phyloP scores from a whole-genome alignment of 345 rosid species.

The Euclidium syriacum region DNA sequence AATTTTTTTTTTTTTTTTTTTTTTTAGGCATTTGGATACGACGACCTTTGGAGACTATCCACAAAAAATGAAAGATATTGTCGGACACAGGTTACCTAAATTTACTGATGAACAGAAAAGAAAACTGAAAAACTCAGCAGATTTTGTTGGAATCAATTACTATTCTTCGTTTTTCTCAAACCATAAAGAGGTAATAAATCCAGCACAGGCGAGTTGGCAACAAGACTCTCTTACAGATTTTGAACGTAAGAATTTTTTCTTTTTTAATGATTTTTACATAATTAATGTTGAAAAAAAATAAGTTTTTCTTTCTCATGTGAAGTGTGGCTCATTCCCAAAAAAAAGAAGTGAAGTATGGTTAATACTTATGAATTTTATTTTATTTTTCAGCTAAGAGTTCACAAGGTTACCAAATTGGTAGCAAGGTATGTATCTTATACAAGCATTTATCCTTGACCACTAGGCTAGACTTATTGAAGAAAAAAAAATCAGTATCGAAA shows the following conservation, averaged over 20 bases:
- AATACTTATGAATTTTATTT: neutral
- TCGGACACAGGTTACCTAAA: slow-evolving; percentile 28
- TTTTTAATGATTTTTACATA: neutral
- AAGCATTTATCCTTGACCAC: too few relatives aligned
- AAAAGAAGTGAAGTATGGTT: too few relatives aligned
- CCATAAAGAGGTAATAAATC: neutral
- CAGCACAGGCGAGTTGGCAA: slow-evolving; percentile 12
- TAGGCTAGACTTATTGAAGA: too few relatives aligned
- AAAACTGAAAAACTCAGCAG: slow-evolving; percentile 26
- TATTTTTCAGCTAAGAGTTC: too few relatives aligned
- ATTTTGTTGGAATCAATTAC: too few relatives aligned
- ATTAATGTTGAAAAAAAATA: neutral
- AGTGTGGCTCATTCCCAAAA: too few relatives aligned
- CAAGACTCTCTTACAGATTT: slow-evolving; percentile 18
- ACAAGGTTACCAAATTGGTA: too few relatives aligned
- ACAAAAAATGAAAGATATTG: slow-evolving; percentile 19
- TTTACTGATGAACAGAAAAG: slow-evolving; percentile 23
- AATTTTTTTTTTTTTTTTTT: too few relatives aligned
- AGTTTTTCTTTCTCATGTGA: neutral
- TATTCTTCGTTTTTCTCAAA: slow-evolving; percentile 10
- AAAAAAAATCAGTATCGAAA: too few relatives aligned
- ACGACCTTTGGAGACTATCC: slow-evolving; percentile 35
- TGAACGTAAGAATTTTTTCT: slow-evolving; percentile 18
- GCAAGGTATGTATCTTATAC: too few relatives aligned
- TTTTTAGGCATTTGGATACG: slow-evolving; percentile 25